Conservation (phyloP, 192 early-diverging fungal species). For the Coemansia sp. region DNA sequence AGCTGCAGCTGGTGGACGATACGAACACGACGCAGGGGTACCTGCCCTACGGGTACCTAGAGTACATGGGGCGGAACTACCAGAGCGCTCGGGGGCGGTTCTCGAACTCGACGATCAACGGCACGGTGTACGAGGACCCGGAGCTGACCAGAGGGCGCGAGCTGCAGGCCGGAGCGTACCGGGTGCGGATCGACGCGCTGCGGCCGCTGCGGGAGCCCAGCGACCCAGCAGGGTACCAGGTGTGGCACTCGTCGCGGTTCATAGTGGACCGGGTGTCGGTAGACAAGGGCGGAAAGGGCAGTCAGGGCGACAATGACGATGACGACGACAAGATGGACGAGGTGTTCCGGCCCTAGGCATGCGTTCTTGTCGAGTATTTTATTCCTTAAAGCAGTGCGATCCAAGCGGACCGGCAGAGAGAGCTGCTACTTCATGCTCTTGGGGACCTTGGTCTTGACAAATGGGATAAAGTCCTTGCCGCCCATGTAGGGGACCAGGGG, state of each 20-base stretch:
- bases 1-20: conserved; percentile 43
- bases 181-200: conserved; percentile 43
- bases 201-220: conserved; percentile 37
- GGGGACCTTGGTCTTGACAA: conserved; percentile 30
- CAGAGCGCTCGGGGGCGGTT: conserved; percentile 29
- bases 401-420: neutral
- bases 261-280: conserved; percentile 38
- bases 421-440: conserved; percentile 31
- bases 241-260: conserved; percentile 45
- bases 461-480: conserved; percentile 87
- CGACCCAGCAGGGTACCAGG: conserved; percentile 37
- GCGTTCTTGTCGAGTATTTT: neutral
- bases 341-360: neutral
- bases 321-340: conserved; percentile 7
- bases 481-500: conserved; percentile 91
- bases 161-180: conserved; percentile 26
- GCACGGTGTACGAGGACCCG: conserved; percentile 36
- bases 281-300: conserved; percentile 6
- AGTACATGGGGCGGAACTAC: conserved; percentile 49
- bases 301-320: conserved; percentile 4
- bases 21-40: conserved; percentile 34
- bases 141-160: conserved; percentile 27
- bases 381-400: neutral
- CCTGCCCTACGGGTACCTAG: conserved; percentile 36
- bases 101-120: conserved; percentile 46